Conservation (phyloP, 306 rosid genomes). For the Potentilla sterilis region DNA sequence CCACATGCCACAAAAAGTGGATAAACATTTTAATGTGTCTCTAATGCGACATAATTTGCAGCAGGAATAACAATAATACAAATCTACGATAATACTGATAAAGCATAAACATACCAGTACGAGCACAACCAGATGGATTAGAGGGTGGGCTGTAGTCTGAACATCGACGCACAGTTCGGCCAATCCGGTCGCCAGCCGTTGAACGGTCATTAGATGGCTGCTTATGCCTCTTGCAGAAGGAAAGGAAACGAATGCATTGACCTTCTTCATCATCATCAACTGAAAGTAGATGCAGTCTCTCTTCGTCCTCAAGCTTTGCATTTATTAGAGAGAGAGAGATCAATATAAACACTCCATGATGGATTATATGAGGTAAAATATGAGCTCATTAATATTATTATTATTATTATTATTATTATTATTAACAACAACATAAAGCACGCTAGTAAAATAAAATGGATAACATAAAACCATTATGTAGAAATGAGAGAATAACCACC, state of each 20-base stretch:
- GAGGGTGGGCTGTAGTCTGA: slow-evolving; percentile 80
- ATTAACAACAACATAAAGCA: background rate
- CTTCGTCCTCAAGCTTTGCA: slow-evolving; percentile 89
- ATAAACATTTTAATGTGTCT: background rate
- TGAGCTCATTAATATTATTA: background rate
- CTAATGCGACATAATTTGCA: background rate
- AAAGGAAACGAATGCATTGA: slow-evolving; percentile 93
- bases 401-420: too few relatives aligned
- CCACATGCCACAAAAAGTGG: background rate
- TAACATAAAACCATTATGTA: slow-evolving; percentile 7
- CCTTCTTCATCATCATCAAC: slow-evolving; percentile 89
- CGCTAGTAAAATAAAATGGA: background rate
- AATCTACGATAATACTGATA: slow-evolving; percentile 6
- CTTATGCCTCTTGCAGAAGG: slow-evolving; percentile 94
- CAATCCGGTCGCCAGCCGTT: slow-evolving; percentile 68
- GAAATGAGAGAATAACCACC: slow-evolving; percentile 47
- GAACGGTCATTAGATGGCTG: slow-evolving; percentile 85
- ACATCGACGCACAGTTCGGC: slow-evolving; percentile 54
- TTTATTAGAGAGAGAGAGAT: slow-evolving; percentile 19
- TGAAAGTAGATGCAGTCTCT: slow-evolving; percentile 86
- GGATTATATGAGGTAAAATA: background rate
- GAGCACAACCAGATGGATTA: slow-evolving; percentile 97
- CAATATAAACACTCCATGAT: slow-evolving; percentile 5
- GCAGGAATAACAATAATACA: background rate
- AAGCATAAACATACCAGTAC: slow-evolving; percentile 62